Conservation (phyloP, 202 grass and related monocot genomes). For the Musa balbisiana region DNA sequence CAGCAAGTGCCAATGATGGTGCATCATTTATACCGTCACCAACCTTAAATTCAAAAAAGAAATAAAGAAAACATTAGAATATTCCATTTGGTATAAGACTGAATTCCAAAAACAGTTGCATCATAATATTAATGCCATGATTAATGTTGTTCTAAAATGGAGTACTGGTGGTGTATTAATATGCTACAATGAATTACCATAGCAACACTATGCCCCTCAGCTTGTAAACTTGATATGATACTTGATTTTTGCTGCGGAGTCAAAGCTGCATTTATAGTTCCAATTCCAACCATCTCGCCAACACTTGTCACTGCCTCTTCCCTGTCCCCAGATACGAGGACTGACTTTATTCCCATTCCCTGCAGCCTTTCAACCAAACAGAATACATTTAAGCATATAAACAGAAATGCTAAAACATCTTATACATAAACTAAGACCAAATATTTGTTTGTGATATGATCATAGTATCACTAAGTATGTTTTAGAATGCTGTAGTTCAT, state of each 20-base stretch:
- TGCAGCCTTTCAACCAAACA: constrained; percentile 51
- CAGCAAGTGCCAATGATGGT: constrained; percentile 74
- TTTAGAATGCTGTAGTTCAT: not conserved
- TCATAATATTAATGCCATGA: not conserved
- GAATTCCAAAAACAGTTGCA: too few species aligned
- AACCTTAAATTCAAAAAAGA: constrained; percentile 43
- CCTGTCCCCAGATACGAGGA: constrained; percentile 82
- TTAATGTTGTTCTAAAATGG: not conserved
- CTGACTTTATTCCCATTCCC: constrained; percentile 45
- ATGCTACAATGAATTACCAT: constrained; percentile 51
- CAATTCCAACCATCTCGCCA: constrained; percentile 59
- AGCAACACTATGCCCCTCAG: constrained; percentile 55
- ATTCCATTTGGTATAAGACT: not conserved
- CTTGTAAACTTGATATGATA: constrained; percentile 73
- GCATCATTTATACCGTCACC: constrained; percentile 96
- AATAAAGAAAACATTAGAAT: not conserved
- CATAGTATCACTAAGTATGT: not conserved
- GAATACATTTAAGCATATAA: constrained; percentile 7
- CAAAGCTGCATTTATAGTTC: constrained; percentile 52
- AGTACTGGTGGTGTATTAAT: not conserved
- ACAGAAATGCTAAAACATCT: not conserved
- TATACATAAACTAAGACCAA: not conserved
- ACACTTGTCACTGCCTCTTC: constrained; percentile 78
- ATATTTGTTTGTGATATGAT: not conserved
- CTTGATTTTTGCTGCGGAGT: constrained; percentile 74